These are phyloP conservation scores for Aschersonia sp. DNA, from an alignment of 2,329 filamentous ascomycete species.

Conservation along the genomic window DNA sequence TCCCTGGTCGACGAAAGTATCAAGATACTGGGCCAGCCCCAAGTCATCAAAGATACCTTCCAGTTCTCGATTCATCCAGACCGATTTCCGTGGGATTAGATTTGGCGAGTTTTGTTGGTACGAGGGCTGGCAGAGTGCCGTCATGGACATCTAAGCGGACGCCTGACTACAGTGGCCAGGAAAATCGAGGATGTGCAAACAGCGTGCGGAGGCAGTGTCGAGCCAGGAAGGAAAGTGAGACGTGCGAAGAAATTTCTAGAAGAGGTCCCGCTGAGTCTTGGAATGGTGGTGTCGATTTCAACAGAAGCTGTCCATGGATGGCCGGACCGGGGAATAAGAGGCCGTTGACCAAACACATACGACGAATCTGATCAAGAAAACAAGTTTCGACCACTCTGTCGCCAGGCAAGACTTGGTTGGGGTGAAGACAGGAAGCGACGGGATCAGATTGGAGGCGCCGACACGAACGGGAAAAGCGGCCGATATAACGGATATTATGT, in stretches of 20 bases:
- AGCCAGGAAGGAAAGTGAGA: neutral
- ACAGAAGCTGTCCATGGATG: neutral
- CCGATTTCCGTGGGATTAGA: slow-evolving; percentile 3
- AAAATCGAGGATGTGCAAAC: neutral
- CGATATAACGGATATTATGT: neutral
- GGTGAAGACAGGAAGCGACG: neutral
- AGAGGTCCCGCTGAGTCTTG: no score
- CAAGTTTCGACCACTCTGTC: neutral
- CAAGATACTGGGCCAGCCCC: slow-evolving; percentile 64
- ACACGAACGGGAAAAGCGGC: neutral
- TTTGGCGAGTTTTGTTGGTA: neutral
- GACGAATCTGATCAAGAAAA: neutral
- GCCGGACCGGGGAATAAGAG: neutral
- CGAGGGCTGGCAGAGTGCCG: neutral
- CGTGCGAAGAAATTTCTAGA: no score
- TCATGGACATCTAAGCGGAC: slow-evolving; percentile 6
- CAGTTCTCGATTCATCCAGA: slow-evolving; percentile 41
- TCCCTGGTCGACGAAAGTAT: slow-evolving; percentile 59
- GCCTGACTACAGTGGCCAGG: neutral
- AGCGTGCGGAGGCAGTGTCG: neutral
- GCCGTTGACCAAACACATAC: neutral
- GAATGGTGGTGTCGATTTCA: neutral
- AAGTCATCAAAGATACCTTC: slow-evolving; percentile 55
- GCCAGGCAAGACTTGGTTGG: no score
- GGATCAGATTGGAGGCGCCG: neutral